Evolutionary conservation across 768 basidiomycete genomes (phyloP), one percentile per base, ranked within the genome.

Genomic region (Tubosaeta sp.): DNA sequence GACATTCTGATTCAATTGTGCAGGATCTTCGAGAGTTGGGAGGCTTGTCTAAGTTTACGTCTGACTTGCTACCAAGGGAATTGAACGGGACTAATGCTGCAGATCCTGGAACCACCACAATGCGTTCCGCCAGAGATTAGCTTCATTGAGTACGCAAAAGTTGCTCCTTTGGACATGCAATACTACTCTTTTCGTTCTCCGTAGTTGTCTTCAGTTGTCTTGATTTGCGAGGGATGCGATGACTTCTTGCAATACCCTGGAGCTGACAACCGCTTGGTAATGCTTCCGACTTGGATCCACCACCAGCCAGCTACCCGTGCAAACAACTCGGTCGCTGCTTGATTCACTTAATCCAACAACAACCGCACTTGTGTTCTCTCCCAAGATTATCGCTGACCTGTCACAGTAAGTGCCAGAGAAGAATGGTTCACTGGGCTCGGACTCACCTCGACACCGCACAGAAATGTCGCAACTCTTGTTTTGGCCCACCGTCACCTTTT

Each of bases 401-500:
- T 12, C 13, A 29, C 8, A 9, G 44, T 46, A n/a, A 34, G 44
- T 16, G 6, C 7, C 12, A 33, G 12, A 34, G 2, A 14, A 34
- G 2, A 14, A 5, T 14, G n/a, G 19, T 22, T 10, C 16, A 10
- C 7, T 22, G 19, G n/a, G 10, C 12, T 27, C 14, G 39, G 6
- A n/a, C 26, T 49, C 31, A 33, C 25, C 8, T 25, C 9, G 3
- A 26, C 25, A 14, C 8, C 27, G 17, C 10, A 12, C 22, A 53
- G 38, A n/a, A 22, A 65, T 62, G 59, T 56, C 57, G 0, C 62
- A 62, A 27, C 48, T 51, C 1, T 38, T 64, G 16, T 52, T 51
- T 39, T 65, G 56, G 54, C 63, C 59, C 4, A 43, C 62, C 2
- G 8, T 47, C n/a, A 63, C 60, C 1, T 79, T 68, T 51, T 84